Conservation (phyloP, 2,329 filamentous ascomycete species). For the Drechslerella coelobrocha region DNA sequence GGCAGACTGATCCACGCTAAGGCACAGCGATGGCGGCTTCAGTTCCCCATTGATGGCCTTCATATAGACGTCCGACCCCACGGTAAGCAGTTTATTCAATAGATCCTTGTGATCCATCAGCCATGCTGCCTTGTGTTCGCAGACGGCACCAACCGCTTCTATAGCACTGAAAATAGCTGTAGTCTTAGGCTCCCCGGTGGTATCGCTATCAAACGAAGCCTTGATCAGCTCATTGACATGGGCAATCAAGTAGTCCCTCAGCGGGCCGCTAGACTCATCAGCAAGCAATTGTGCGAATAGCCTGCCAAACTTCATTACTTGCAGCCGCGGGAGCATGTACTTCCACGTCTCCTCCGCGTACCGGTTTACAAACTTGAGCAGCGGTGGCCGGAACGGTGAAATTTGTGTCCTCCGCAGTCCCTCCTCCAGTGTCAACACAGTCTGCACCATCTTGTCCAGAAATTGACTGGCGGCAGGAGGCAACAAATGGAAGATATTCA, state of each 20-base stretch:
- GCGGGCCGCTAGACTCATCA: constrained; percentile 72
- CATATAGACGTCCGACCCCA: constrained; percentile 79
- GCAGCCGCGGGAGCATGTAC: constrained; percentile 78
- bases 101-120: constrained; percentile 65
- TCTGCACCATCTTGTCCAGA: constrained; percentile 86
- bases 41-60: constrained; percentile 72
- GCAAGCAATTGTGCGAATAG: constrained; percentile 87
- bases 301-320: constrained; percentile 84
- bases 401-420: constrained; percentile 83
- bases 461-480: constrained; percentile 89
- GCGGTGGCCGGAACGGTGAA: constrained; percentile 86
- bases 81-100: constrained; percentile 69
- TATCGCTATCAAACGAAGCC: constrained; percentile 67
- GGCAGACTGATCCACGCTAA: constrained; percentile 85
- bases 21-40: constrained; percentile 69
- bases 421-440: constrained; percentile 85
- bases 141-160: constrained; percentile 81
- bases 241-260: constrained; percentile 76
- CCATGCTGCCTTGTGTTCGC: constrained; percentile 72
- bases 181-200: constrained; percentile 70
- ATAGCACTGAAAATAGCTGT: constrained; percentile 83
- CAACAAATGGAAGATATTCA: constrained; percentile 96
- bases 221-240: constrained; percentile 76
- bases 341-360: constrained; percentile 88
- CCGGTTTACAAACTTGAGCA: constrained; percentile 91